Base-by-base conservation (phyloP, 1,284 basidiomycete species). In the Waitea zeae region DNA sequence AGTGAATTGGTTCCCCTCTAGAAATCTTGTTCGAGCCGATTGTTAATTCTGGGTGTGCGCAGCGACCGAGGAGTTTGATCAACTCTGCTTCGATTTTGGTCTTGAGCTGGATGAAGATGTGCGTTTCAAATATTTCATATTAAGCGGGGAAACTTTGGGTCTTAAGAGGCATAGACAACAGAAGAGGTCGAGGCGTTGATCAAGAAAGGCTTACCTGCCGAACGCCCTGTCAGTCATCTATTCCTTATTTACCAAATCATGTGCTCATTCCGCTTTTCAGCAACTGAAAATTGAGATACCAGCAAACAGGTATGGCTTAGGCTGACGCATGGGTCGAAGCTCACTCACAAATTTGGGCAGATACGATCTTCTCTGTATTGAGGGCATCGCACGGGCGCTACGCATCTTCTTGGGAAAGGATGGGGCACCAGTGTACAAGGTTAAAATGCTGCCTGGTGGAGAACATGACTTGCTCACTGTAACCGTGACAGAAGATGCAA, bases 241-340 rank as follows among this genome's bases (percentile, higher is more conserved):
- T 29, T 33, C 13, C 17, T 14, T 31, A 3, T n/a, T 6, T 31
- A 31, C 19, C 30, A 31, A 18, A 11, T 34, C 12, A 13, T 33
- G 20, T 30, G 18, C 9, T 39, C 19, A 41, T 33, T 20, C 28
- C 24, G 12, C 9, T 12, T 28, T 36, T 17, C 47, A 92, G 75
- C 82, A 93, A 81, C 64, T 98, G 46, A 99, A 98, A 71, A 96
- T 99, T 48, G 93, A 99, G 57, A 74, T 96, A 36, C 93, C 95
- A 20, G 95, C 95, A 17, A 98, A 96, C 55, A 75, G 87, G 83
- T 72, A 39, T 35, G 52, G 42, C 22, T 7, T 9, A 7, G n/a
- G 24, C 24, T n/a, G n/a, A 26, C 24, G 24, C 9, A 26, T 26
- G n/a, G 7, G n/a, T 26, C 7, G n/a, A n/a, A n/a, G 24, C 24